Percentiles rank a stretch among this genome's conserved stretches.
Conservation (phyloP, 768 basidiomycete genomes). For the Suillus lakei region DNA sequence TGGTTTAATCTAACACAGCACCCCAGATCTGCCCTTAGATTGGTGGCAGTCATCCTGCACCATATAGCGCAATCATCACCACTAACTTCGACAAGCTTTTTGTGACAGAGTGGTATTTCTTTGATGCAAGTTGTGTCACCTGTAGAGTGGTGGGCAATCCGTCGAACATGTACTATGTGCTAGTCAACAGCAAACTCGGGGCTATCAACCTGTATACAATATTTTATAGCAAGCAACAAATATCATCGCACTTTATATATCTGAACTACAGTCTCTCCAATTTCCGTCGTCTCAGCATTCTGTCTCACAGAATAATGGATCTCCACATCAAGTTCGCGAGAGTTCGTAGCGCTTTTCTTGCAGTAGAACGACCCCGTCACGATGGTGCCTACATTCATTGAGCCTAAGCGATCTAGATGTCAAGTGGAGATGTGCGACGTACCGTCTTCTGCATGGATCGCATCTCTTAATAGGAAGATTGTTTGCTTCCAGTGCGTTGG, state of each 20-base stretch:
- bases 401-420: background rate
- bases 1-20: too few relatives aligned
- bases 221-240: background rate
- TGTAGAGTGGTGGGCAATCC: background rate
- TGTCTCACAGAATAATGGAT: conserved; percentile 73
- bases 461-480: conserved; percentile 81
- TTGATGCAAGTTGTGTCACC: too few relatives aligned
- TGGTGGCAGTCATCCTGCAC: too few relatives aligned
- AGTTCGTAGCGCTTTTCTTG: conserved; percentile 78
- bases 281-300: conserved; percentile 32
- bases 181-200: background rate
- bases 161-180: background rate
- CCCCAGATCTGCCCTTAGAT: too few relatives aligned
- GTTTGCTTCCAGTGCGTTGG: conserved; percentile 99
- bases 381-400: conserved; percentile 56
- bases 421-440: conserved; percentile 22
- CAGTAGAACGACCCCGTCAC: conserved; percentile 85
- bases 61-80: too few relatives aligned
- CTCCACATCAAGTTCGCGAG: conserved; percentile 89
- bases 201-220: background rate
- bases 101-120: too few relatives aligned
- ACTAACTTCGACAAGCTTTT: too few relatives aligned
- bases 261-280: conserved; percentile 63
- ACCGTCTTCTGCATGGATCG: conserved; percentile 80
- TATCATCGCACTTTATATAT: conserved; percentile 75